Percentiles rank a stretch among this genome's conserved stretches.
These are phyloP conservation scores for Stagonosporopsis cucurbitacearum DNA, from an alignment of 2,329 filamentous ascomycete genomes.

Conservation along the genomic window DNA sequence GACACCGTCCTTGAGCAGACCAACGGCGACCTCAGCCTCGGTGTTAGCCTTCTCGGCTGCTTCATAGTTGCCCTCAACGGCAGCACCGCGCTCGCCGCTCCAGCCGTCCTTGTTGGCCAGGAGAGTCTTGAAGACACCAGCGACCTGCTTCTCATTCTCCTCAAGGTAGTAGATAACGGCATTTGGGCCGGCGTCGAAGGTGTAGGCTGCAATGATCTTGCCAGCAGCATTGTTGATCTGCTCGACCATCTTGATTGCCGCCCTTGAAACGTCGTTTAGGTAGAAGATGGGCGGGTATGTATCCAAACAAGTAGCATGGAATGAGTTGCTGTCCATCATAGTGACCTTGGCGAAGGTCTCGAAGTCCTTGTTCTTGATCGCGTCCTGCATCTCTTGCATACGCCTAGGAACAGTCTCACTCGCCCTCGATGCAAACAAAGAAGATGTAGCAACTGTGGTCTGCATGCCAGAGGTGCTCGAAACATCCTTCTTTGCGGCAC, in stretches of 20 bases:
- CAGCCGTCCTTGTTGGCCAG: conserved; percentile 72
- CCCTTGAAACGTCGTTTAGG: conserved; percentile 90
- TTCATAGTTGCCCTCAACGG: conserved; percentile 56
- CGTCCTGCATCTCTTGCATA: conserved; percentile 85
- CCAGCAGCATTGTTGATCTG: conserved; percentile 82
- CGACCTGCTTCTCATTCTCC: conserved; percentile 73
- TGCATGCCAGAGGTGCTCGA: conserved; percentile 96
- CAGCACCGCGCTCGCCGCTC: conserved; percentile 64
- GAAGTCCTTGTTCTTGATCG: conserved; percentile 81
- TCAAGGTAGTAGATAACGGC: conserved; percentile 95
- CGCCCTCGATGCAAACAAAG: conserved; percentile 82
- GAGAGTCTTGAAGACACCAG: conserved; percentile 77
- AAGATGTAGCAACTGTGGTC: conserved; percentile 88
- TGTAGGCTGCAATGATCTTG: conserved; percentile 86
- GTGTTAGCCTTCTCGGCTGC: conserved; percentile 69
- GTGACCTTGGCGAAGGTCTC: conserved; percentile 85
- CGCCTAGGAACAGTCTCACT: conserved; percentile 77
- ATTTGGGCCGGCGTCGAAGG: conserved; percentile 96
- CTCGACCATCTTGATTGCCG: conserved; percentile 88
- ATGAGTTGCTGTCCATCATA: conserved; percentile 96
- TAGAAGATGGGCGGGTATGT: conserved; percentile 98
- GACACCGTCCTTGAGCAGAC: conserved; percentile 74
- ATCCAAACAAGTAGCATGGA: conserved; percentile 94
- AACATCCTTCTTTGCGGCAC: conserved; percentile 94
- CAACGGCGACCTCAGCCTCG: conserved; percentile 47